These are phyloP conservation scores for Tulasnella sp. DNA, from an alignment of 768 basidiomycete genomes.

Conservation along the genomic window DNA sequence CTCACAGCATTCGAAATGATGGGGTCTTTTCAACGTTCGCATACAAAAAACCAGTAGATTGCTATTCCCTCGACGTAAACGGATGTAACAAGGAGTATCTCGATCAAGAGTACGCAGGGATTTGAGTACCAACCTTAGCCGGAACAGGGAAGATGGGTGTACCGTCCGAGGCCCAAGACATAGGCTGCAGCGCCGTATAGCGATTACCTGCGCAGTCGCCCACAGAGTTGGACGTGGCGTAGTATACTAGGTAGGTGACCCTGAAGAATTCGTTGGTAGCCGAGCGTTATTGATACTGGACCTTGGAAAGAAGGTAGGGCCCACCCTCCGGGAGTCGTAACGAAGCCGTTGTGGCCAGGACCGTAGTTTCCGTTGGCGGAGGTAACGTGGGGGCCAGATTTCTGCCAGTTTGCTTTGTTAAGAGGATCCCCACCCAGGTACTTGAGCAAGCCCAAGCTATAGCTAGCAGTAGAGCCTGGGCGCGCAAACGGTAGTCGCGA, in stretches of 20 bases:
- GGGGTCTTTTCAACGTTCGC: too few species aligned
- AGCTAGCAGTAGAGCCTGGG: not conserved
- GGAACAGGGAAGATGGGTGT: not conserved
- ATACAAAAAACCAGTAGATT: too few species aligned
- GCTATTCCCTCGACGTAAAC: too few species aligned
- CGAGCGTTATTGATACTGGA: too few species aligned
- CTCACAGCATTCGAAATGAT: too few species aligned
- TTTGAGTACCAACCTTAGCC: not conserved
- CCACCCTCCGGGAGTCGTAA: slow-evolving; percentile 4
- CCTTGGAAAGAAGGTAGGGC: not conserved
- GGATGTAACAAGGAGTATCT: too few species aligned
- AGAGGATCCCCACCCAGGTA: not conserved
- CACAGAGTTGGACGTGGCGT: not conserved
- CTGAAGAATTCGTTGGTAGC: not conserved
- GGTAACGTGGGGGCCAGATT: slow-evolving; percentile 1
- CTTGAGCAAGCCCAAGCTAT: slow-evolving; percentile 14
- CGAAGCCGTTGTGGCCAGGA: slow-evolving; percentile 15
- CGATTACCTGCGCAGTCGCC: not conserved
- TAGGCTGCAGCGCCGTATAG: not conserved
- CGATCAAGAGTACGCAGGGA: not conserved
- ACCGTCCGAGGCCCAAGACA: not conserved
- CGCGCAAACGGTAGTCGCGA: not conserved
- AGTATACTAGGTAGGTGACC: not conserved
- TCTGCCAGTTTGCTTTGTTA: not conserved
- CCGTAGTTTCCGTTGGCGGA: slow-evolving; percentile 19